phyloP scores from a whole-genome alignment of 352 stramenopile genomes.

The Plasmopara halstedii region DNA sequence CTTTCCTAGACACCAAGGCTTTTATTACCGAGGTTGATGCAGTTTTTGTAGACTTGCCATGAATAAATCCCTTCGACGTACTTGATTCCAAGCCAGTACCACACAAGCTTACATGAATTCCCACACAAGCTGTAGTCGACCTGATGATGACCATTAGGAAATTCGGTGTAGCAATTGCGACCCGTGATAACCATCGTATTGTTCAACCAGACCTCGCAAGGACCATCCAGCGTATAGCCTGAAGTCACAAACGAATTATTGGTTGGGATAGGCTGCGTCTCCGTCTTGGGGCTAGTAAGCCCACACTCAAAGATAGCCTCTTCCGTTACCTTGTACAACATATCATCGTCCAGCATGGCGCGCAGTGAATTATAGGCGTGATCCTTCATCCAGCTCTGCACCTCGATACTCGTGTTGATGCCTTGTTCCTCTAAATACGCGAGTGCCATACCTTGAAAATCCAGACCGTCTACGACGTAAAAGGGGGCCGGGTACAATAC shows the following conservation, averaged over 20 bases:
- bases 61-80: conserved; percentile 43
- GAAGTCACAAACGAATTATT: conserved; percentile 36
- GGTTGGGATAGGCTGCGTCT: conserved; percentile 38
- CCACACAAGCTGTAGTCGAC: conserved; percentile 48
- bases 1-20: neutral
- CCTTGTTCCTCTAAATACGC: conserved; percentile 48
- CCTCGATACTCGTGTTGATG: conserved; percentile 38
- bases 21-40: conserved; percentile 21
- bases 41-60: conserved; percentile 66
- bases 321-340: conserved; percentile 38
- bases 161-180: conserved; percentile 39
- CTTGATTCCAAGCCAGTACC: conserved; percentile 52
- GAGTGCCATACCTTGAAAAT: conserved; percentile 34
- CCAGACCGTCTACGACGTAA: conserved; percentile 45
- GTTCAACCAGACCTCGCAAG: conserved; percentile 54
- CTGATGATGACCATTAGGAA: conserved; percentile 25
- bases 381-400: conserved; percentile 28
- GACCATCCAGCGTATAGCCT: conserved; percentile 50
- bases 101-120: conserved; percentile 32
- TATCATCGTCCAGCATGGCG: conserved; percentile 48
- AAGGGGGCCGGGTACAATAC: conserved; percentile 38
- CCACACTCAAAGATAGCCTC: conserved; percentile 49
- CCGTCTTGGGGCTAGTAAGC: conserved; percentile 33
- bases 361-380: conserved; percentile 38
- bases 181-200: conserved; percentile 29